A percentile compares a stretch with the other conserved stretches of the same genome.
Evolutionary conservation across 2,329 filamentous ascomycete species (phyloP).

Genomic region (Neophaeococcomyces aloes): DNA sequence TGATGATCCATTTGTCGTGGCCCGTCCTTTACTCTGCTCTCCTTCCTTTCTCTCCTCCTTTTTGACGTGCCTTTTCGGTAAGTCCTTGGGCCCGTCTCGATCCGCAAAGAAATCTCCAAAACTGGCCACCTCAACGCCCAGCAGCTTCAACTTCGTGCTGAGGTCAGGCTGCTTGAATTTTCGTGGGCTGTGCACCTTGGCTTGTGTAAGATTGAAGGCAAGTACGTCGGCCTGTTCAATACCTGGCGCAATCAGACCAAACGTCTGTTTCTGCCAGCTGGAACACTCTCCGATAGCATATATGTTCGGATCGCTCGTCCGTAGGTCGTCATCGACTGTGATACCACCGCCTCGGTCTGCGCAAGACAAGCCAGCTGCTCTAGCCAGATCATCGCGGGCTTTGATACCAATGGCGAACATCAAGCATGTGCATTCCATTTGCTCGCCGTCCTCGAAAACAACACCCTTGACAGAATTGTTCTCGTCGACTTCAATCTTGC

Average conservation of each 20-base stretch:
- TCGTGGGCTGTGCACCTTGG: conserved; percentile 57
- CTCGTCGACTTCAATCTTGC: conserved; percentile 57
- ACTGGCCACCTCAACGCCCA: conserved; percentile 83
- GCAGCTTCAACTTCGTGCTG: conserved; percentile 81
- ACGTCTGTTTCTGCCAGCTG: conserved; percentile 60
- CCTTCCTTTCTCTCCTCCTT: conserved; percentile 32
- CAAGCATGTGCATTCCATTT: conserved; percentile 66
- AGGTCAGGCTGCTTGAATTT: conserved; percentile 73
- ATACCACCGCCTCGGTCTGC: conserved; percentile 66
- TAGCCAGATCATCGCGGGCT: conserved; percentile 66
- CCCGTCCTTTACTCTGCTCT: conserved; percentile 36
- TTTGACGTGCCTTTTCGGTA: conserved; percentile 48
- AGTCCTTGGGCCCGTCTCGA: conserved; percentile 63
- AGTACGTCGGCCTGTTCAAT: conserved; percentile 90
- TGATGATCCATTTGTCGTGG: conserved; percentile 44
- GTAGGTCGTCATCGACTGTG: conserved; percentile 50
- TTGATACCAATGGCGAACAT: conserved; percentile 86
- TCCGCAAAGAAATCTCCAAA: conserved; percentile 94
- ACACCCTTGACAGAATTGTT: conserved; percentile 62
- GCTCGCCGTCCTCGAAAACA: conserved; percentile 68
- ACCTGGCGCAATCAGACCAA: conserved; percentile 65
- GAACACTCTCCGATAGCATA: conserved; percentile 89
- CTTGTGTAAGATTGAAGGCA: conserved; percentile 81
- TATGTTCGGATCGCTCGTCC: conserved; percentile 47
- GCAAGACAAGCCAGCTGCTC: conserved; percentile 58